phyloP scores from a whole-genome alignment of 2,329 filamentous ascomycete species.

The Arthrocladium fulminans region DNA sequence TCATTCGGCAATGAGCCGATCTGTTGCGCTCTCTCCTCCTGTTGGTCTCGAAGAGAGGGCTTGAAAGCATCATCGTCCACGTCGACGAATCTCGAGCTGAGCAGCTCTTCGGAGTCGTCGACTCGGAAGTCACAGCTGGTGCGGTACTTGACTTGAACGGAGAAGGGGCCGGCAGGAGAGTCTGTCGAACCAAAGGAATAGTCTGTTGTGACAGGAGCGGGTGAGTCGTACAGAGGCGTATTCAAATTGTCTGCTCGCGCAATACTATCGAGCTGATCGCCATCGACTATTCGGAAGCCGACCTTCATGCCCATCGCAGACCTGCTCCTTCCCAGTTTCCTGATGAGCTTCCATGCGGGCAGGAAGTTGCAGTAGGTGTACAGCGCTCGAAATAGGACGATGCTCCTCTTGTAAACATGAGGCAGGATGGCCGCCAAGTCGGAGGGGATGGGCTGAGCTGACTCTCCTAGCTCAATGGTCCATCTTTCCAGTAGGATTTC shows the following conservation, averaged over 20 bases:
- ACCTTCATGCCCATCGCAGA: conserved; percentile 57
- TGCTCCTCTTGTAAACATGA: conserved; percentile 93
- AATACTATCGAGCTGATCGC: conserved; percentile 40
- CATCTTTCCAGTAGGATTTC: conserved; percentile 86
- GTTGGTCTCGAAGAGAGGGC: conserved; percentile 57
- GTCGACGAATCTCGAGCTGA: conserved; percentile 90
- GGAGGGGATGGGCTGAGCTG: conserved; percentile 33
- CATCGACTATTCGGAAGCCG: conserved; percentile 68
- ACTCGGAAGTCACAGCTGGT: conserved; percentile 84
- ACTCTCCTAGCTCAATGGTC: conserved; percentile 69
- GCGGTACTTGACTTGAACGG: conserved; percentile 73
- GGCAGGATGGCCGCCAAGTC: conserved; percentile 58
- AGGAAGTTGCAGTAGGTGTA: conserved; percentile 74
- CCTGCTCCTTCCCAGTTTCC: conserved; percentile 62
- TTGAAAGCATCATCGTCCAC: conserved; percentile 80
- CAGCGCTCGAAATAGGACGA: conserved; percentile 84
- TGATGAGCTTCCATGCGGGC: conserved; percentile 78
- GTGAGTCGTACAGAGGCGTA: conserved; percentile 58
- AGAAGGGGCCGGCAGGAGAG: conserved; percentile 75
- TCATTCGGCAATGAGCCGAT: conserved; percentile 66
- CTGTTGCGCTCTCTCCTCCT: conserved; percentile 33
- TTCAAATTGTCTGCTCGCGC: conserved; percentile 59
- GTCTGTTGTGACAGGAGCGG: conserved; percentile 57
- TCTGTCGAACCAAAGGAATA: conserved; percentile 78
- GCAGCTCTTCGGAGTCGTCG: conserved; percentile 78